These are phyloP conservation scores for Arabis hirsuta DNA, from an alignment of 345 rosid genomes.

Conservation along the genomic window DNA sequence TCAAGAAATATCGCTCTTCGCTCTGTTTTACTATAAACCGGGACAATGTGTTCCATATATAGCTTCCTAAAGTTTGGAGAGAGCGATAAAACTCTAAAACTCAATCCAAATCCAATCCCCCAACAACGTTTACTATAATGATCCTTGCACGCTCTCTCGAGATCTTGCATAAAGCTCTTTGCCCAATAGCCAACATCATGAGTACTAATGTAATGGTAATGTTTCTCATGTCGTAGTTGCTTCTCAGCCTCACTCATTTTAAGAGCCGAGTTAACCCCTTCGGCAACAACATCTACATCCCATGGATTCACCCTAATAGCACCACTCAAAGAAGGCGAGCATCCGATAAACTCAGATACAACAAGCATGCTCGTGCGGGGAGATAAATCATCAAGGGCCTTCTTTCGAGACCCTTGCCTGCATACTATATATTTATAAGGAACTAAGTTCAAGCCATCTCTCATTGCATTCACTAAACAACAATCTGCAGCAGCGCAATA, in stretches of 20 bases:
- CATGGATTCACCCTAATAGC: conserved; percentile 57
- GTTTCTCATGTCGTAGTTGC: conserved; percentile 46
- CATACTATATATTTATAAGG: conserved; percentile 53
- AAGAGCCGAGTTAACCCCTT: conserved; percentile 46
- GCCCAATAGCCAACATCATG: conserved; percentile 70
- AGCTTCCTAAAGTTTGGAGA: conserved; percentile 52
- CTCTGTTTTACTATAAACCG: conserved; percentile 42
- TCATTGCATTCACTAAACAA: conserved; percentile 50
- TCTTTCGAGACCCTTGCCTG: conserved; percentile 40
- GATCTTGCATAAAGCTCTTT: conserved; percentile 51
- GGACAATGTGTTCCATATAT: conserved; percentile 38
- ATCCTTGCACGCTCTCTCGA: conserved; percentile 50
- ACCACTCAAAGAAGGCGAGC: conserved; percentile 57
- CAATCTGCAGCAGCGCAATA: conserved; percentile 53
- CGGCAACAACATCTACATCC: conserved; percentile 50
- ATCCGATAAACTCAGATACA: conserved; percentile 54
- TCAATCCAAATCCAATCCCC: conserved; percentile 52
- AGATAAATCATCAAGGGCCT: conserved; percentile 30
- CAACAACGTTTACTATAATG: conserved; percentile 52
- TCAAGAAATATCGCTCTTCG: conserved; percentile 52
- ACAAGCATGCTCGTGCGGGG: conserved; percentile 47
- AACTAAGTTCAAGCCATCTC: conserved; percentile 57
- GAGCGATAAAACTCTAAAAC: conserved; percentile 49
- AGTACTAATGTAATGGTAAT: conserved; percentile 54
- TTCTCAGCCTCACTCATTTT: conserved; percentile 49